Conservation (phyloP, 306 rosid genomes). For the Corylus avellana region DNA sequence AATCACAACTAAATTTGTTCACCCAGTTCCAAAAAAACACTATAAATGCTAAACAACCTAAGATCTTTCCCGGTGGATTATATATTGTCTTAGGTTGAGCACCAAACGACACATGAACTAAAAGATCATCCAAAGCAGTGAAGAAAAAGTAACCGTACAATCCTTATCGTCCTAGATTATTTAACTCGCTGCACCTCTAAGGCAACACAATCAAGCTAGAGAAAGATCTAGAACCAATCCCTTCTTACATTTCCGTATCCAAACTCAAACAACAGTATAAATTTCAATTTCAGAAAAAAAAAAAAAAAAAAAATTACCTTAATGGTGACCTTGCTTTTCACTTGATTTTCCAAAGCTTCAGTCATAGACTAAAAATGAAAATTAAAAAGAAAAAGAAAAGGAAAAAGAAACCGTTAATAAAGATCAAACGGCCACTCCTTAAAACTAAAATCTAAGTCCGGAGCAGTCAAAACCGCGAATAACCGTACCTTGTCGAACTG, state of each 20-base stretch:
- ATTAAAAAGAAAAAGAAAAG: not conserved
- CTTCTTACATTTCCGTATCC: not conserved
- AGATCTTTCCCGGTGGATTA: not conserved
- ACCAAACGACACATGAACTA: not conserved
- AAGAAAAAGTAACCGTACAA: not conserved
- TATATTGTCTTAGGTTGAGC: not conserved
- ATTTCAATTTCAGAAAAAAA: not conserved
- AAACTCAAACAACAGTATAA: not conserved
- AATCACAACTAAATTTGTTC: not conserved
- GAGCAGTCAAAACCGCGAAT: not conserved
- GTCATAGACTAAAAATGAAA: constrained; percentile 68
- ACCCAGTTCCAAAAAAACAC: not conserved
- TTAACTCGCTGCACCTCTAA: not conserved
- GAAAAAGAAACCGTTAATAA: constrained; percentile 6
- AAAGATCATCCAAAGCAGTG: not conserved
- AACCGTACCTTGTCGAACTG: constrained; percentile 86
- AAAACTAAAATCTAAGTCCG: not conserved
- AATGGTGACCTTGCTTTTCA: constrained; percentile 77
- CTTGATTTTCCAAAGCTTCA: constrained; percentile 88
- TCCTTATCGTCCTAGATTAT: not conserved
- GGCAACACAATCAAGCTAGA: not conserved
- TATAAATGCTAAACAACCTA: not conserved
- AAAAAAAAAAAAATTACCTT: constrained; percentile 48
- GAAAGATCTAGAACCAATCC: not conserved
- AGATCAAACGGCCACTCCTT: not conserved